Evolutionary conservation across 176 grass and related monocot genomes (phyloP), one percentile per base, ranked within the genome.

Genomic region (Tuctoria greenei): DNA sequence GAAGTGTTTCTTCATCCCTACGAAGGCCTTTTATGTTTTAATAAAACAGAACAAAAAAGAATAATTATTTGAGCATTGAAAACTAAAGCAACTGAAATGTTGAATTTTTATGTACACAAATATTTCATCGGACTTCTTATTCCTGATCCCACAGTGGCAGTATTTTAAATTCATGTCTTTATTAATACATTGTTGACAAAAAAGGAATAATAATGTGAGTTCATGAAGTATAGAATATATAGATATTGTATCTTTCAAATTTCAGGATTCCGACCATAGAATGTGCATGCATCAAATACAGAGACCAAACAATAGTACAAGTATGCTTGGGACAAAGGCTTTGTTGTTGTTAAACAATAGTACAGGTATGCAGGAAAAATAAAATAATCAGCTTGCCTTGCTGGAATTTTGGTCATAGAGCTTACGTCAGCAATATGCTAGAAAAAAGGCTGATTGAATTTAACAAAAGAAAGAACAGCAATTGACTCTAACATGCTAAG

Each of bases 1-100:
- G 86, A 85, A 99, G 91, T 72, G 95, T 95, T 82, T 87, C 84
- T 85, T 99, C 95, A 55, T 99, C 87, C 85, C 95, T 99, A 58
- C 79, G 71, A 71, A 95, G 78, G 69, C 95, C 95, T 99, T 99
- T 88, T 67, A 92, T 71, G 20, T 86, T 86, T 79, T 52, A 92
- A 58, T 28, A 40, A 89, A 82, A 89, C 46, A 39, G 49, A 63
- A 76, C 17, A 26, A 16, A 71, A 85, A 79, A 77, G 47, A 81
- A 73, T 81, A 76, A 73, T 75, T 52, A 24, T 65, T 13, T 60
- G 40, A 56, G 42, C 8, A 67, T 66, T 61, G 21, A 31, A 61
- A 12, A 31, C 12, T 25, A 59, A 59, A 63, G 31, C 7, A 51
- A 38, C 36, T 26, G 37, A 43, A 74, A 5, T 24, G n/a, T 26